phyloP scores from a whole-genome alignment of 108 stramenopile genomes.

The Schizochytrium sp. region DNA sequence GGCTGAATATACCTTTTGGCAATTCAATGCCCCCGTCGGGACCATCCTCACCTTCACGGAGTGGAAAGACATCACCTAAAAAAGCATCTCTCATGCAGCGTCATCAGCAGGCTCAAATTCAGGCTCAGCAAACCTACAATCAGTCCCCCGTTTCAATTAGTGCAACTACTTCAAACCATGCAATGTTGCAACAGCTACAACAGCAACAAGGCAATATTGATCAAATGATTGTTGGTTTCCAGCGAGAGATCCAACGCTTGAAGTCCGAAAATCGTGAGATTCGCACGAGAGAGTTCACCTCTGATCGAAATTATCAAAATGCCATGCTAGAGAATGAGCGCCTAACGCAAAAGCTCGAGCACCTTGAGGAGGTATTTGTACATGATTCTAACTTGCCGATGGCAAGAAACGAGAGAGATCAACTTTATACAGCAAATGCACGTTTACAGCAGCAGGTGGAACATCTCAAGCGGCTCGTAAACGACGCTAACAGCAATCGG shows the following conservation, averaged over 20 bases:
- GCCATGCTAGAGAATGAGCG: constrained; percentile 68
- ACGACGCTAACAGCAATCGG: background rate
- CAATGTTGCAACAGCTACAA: too few species aligned
- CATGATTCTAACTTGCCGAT: background rate
- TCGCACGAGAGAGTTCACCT: background rate
- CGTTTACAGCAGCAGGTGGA: constrained; percentile 31
- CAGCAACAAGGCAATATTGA: background rate
- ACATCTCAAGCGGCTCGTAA: background rate
- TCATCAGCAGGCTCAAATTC: constrained; percentile 37
- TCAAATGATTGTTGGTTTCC: constrained; percentile 26
- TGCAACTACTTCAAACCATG: too few species aligned
- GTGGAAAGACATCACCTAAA: background rate
- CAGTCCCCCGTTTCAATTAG: background rate
- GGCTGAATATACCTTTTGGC: background rate
- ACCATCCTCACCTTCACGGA: background rate
- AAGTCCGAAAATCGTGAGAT: constrained; percentile 52
- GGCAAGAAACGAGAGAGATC: background rate
- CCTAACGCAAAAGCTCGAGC: constrained; percentile 67
- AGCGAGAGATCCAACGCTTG: constrained; percentile 67
- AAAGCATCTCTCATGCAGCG: constrained; percentile 51
- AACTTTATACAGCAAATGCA: background rate
- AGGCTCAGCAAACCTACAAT: constrained; percentile 64
- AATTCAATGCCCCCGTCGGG: background rate
- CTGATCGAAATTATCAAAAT: constrained; percentile 56
- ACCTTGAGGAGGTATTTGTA: constrained; percentile 66